Percentiles rank a stretch among this genome's conserved stretches.
These are phyloP conservation scores for Pleurotus citrinopileatus DNA, from an alignment of 768 basidiomycete genomes.

Conservation along the genomic window DNA sequence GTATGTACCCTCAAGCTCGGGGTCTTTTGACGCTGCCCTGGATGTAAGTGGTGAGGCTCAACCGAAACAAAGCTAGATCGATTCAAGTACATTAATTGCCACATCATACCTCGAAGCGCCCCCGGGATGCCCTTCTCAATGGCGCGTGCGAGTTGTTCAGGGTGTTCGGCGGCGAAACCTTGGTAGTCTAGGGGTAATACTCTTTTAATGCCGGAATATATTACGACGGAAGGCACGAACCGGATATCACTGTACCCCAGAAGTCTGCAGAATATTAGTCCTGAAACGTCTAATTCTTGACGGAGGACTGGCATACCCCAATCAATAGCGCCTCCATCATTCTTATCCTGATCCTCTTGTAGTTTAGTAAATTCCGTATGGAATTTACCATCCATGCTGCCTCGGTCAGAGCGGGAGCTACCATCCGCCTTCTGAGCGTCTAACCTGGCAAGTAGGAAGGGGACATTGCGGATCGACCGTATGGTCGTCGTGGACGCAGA, in stretches of 20 bases:
- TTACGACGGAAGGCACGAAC: conserved; percentile 32
- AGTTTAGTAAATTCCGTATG: conserved; percentile 75
- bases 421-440: conserved; percentile 41
- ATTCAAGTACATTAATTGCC: conserved; percentile 82
- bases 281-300: neutral
- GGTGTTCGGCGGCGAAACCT: conserved; percentile 72
- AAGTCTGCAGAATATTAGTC: conserved; percentile 54
- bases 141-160: conserved; percentile 80
- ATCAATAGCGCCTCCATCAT: conserved; percentile 54
- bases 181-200: conserved; percentile 67
- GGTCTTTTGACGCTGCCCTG: conserved; percentile 93
- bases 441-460: conserved; percentile 53
- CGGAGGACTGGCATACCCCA: conserved; percentile 69
- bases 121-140: conserved; percentile 92
- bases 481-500: conserved; percentile 61
- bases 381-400: conserved; percentile 63
- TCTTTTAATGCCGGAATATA: neutral
- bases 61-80: conserved; percentile 3
- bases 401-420: conserved; percentile 34
- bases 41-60: conserved; percentile 12
- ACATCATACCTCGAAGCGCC: conserved; percentile 90
- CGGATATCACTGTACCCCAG: conserved; percentile 93
- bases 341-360: conserved; percentile 51
- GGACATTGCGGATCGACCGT: conserved; percentile 45
- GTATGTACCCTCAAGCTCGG: conserved; percentile 81